Evolutionary conservation across 345 rosid genomes (phyloP).

Genomic region (Populus tremula): DNA sequence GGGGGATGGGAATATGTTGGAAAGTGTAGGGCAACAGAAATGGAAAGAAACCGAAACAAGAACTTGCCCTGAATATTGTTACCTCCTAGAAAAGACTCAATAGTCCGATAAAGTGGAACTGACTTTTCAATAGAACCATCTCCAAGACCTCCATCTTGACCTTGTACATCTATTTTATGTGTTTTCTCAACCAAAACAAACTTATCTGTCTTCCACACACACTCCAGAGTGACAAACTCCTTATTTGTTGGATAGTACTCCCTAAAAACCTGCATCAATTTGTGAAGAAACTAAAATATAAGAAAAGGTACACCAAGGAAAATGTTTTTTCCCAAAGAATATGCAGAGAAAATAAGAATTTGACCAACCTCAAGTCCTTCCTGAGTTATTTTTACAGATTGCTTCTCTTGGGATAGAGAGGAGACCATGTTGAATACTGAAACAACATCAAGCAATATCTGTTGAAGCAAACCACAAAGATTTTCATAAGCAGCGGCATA

Average conservation of each 20-base stretch:
- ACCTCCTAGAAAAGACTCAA: slow-evolving; percentile 61
- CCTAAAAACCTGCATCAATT: slow-evolving; percentile 52
- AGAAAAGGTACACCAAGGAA: not conserved
- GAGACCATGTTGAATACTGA: slow-evolving; percentile 62
- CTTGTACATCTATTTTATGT: slow-evolving; percentile 33
- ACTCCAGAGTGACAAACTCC: slow-evolving; percentile 51
- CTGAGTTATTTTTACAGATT: slow-evolving; percentile 59
- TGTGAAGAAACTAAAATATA: not conserved
- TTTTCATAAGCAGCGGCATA: not conserved
- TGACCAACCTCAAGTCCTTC: slow-evolving; percentile 71
- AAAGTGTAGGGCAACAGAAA: not conserved
- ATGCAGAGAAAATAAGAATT: not conserved
- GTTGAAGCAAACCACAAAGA: slow-evolving; percentile 10
- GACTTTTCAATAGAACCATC: slow-evolving; percentile 26
- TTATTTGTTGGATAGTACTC: slow-evolving; percentile 66
- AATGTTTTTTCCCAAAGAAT: slow-evolving; percentile 2
- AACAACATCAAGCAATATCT: slow-evolving; percentile 78
- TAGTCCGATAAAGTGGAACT: slow-evolving; percentile 45
- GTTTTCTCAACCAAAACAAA: slow-evolving; percentile 53
- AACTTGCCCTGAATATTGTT: slow-evolving; percentile 14
- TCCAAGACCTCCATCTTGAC: slow-evolving; percentile 25
- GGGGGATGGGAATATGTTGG: not conserved
- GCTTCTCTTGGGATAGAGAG: slow-evolving; percentile 66
- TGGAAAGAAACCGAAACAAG: not conserved
- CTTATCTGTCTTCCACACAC: slow-evolving; percentile 62